Evolutionary conservation across 441 rosid genomes (phyloP).

Genomic region (Pelargonium fulgidum): DNA sequence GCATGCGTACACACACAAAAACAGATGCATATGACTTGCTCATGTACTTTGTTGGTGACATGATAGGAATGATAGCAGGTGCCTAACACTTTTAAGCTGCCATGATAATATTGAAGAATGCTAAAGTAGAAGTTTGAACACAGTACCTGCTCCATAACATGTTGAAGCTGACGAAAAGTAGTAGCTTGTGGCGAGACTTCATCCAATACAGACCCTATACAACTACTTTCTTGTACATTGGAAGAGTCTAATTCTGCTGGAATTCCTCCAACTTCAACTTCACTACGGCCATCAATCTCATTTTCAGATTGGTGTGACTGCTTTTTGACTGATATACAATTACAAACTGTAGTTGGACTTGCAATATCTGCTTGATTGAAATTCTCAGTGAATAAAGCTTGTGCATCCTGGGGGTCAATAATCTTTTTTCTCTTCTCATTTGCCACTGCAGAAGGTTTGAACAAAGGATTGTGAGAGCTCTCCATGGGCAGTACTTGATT

Average conservation of each 20-base stretch:
- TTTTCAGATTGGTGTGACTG: constrained; percentile 27
- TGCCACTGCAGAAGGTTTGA: constrained; percentile 28
- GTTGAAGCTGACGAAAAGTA: constrained; percentile 80
- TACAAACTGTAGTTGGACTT: constrained; percentile 32
- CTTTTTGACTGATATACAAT: constrained; percentile 34
- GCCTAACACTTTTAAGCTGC: too few relatives aligned
- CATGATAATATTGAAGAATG: background rate
- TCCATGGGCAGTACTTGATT: constrained; percentile 45
- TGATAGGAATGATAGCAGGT: too few relatives aligned
- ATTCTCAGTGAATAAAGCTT: constrained; percentile 17
- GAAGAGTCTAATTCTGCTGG: constrained; percentile 44
- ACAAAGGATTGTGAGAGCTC: constrained; percentile 33
- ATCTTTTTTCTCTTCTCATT: constrained; percentile 30
- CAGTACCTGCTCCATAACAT: constrained; percentile 67
- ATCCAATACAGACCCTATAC: constrained; percentile 49
- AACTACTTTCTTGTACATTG: constrained; percentile 52
- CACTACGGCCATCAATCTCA: constrained; percentile 37
- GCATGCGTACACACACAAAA: background rate
- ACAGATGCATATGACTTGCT: background rate
- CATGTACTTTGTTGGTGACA: background rate
- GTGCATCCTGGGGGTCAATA: constrained; percentile 26
- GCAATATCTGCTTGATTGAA: too few relatives aligned
- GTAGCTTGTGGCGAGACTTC: constrained; percentile 69
- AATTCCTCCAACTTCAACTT: constrained; percentile 36
- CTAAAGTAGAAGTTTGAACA: background rate